Conservation (phyloP, 2,329 filamentous ascomycete genomes). For the Cytospora piceicola region DNA sequence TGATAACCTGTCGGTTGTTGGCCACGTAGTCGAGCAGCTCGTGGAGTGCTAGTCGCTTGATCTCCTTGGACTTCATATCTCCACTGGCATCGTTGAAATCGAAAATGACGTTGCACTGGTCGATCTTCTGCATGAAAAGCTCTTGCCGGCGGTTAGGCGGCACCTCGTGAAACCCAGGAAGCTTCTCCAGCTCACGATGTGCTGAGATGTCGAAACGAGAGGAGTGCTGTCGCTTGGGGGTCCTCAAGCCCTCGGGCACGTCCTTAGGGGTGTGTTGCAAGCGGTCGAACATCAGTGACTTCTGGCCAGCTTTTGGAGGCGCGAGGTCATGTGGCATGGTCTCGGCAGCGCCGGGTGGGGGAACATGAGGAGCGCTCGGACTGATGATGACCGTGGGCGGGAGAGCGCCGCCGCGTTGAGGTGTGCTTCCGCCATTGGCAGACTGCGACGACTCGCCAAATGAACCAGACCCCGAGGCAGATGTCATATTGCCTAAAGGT, state of each 20-base stretch:
- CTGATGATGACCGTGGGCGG: constrained; percentile 93
- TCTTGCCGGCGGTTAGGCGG: constrained; percentile 93
- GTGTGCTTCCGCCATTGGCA: constrained; percentile 61
- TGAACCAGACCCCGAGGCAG: constrained; percentile 26
- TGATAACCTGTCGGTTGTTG: constrained; percentile 98
- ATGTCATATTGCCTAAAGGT: constrained; percentile 33
- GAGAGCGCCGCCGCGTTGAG: constrained; percentile 65
- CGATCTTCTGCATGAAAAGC: constrained; percentile 99
- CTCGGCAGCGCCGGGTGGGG: constrained; percentile 89
- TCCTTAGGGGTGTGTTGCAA: constrained; percentile 95
- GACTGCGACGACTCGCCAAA: constrained; percentile 43
- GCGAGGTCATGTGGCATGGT: constrained; percentile 98
- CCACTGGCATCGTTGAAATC: constrained; percentile 98
- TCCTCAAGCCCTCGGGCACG: constrained; percentile 91
- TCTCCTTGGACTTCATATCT: constrained; percentile 99
- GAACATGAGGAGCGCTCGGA: constrained; percentile 89
- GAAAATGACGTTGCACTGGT: constrained; percentile 99
- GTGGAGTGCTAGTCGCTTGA: constrained; percentile 94
- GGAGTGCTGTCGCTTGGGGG: constrained; percentile 94
- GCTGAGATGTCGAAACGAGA: constrained; percentile 98
- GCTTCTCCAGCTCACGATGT: constrained; percentile 93
- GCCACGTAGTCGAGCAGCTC: constrained; percentile 97
- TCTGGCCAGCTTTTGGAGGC: constrained; percentile 87
- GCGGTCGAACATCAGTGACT: constrained; percentile 85
- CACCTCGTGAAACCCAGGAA: constrained; percentile 97